Conservation (phyloP, 2,329 filamentous ascomycete genomes). For the Niveomyces coronatus region DNA sequence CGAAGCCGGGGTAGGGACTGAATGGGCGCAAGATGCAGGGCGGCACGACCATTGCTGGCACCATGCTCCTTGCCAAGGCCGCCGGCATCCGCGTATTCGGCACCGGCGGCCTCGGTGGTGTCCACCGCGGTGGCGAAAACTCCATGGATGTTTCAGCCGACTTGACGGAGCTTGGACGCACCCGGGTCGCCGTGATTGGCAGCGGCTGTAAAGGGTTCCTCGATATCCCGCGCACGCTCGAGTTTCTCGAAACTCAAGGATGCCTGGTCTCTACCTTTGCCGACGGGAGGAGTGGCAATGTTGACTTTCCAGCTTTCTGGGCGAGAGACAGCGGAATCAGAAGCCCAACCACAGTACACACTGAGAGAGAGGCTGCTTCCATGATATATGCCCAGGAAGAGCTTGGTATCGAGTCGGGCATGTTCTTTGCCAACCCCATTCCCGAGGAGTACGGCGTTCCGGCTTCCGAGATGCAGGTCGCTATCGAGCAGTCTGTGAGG, state of each 20-base stretch:
- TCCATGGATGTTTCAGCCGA: constrained; percentile 94
- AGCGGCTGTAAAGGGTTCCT: constrained; percentile 95
- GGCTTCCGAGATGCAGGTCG: constrained; percentile 56
- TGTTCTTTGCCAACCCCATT: constrained; percentile 85
- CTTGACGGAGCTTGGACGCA: constrained; percentile 84
- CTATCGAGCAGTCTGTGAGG: constrained; percentile 57
- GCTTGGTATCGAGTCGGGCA: constrained; percentile 63
- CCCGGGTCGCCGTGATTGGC: constrained; percentile 76
- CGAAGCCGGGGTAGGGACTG: constrained; percentile 39
- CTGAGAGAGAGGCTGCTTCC: constrained; percentile 76
- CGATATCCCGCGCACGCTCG: constrained; percentile 81
- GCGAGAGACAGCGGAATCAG: constrained; percentile 73
- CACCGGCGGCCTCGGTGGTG: constrained; percentile 87
- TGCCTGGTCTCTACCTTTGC: constrained; percentile 84
- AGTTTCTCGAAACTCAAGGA: constrained; percentile 62
- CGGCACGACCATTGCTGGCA: constrained; percentile 87
- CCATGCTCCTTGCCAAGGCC: constrained; percentile 77
- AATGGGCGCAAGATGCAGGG: constrained; percentile 64
- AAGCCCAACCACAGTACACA: constrained; percentile 65
- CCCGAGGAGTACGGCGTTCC: constrained; percentile 60
- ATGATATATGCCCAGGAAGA: constrained; percentile 72
- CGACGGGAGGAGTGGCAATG: constrained; percentile 58
- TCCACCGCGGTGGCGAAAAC: constrained; percentile 78
- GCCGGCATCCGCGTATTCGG: constrained; percentile 90
- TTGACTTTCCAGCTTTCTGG: constrained; percentile 92